Percentiles rank a stretch among this genome's conserved stretches.
phyloP scores from a whole-genome alignment of 1,139 yeast genomes.

The Blastobotrys raffinosifermentans region DNA sequence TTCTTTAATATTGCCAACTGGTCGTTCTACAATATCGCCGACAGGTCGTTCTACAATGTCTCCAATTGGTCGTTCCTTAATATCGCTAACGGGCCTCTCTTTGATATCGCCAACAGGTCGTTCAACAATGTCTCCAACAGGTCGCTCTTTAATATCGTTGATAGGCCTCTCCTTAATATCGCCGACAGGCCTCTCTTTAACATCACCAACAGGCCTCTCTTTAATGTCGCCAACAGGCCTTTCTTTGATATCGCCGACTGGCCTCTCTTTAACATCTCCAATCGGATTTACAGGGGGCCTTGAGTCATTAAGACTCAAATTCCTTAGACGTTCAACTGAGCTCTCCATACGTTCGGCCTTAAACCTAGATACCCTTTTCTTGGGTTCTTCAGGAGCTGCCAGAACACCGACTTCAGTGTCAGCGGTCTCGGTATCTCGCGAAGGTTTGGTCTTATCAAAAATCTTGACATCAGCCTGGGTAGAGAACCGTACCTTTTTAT shows the following conservation, averaged over 20 bases:
- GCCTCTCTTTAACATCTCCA: too few species aligned
- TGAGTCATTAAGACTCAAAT: neutral
- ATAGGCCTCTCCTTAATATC: too few species aligned
- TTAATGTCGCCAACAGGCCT: too few species aligned
- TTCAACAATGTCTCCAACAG: constrained; percentile 14
- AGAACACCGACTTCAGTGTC: constrained; percentile 7
- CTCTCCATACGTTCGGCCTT: constrained; percentile 23
- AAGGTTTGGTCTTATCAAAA: constrained; percentile 21
- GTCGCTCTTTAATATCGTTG: constrained; percentile 9
- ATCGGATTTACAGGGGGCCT: constrained; percentile 4
- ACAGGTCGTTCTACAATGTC: constrained; percentile 1
- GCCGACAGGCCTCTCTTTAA: too few species aligned
- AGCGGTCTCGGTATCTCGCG: constrained; percentile 6
- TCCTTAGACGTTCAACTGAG: neutral
- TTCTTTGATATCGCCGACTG: too few species aligned
- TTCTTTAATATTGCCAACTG: neutral
- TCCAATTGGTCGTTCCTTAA: neutral
- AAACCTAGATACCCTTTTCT: constrained; percentile 28
- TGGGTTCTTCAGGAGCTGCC: constrained; percentile 18
- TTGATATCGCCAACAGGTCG: constrained; percentile 10
- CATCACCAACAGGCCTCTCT: too few species aligned
- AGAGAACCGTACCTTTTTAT: constrained; percentile 29
- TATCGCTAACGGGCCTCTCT: too few species aligned
- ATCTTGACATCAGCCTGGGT: constrained; percentile 32
- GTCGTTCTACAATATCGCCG: constrained; percentile 2